These are phyloP conservation scores for Aspergillus carlsbadensis DNA, from an alignment of 495 filamentous ascomycete genomes.

Conservation along the genomic window DNA sequence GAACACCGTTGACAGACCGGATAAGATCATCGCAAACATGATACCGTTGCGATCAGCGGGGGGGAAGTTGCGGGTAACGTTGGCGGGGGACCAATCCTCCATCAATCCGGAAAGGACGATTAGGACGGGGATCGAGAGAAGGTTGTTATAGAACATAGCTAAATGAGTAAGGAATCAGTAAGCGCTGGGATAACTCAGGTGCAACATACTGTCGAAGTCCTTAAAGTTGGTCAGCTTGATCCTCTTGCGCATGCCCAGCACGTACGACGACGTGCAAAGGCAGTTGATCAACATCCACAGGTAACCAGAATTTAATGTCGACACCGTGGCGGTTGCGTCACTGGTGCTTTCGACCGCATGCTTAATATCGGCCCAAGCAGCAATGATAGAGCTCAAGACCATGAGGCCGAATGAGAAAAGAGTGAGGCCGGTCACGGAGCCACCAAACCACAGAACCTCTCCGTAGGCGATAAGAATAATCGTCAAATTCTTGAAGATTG, in stretches of 20 bases:
- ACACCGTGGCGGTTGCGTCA: constrained; percentile 72
- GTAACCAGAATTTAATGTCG: constrained; percentile 92
- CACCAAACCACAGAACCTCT: constrained; percentile 98
- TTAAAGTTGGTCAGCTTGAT: constrained; percentile 99
- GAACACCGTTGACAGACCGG: constrained; percentile 89
- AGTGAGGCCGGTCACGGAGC: constrained; percentile 81
- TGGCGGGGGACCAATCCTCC: constrained; percentile 88
- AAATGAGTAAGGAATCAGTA: constrained; percentile 29
- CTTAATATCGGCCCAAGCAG: constrained; percentile 97
- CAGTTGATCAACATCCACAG: constrained; percentile 99
- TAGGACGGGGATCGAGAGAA: constrained; percentile 93
- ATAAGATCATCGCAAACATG: constrained; percentile 87
- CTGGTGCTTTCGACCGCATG: constrained; percentile 64
- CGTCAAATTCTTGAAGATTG: constrained; percentile 99
- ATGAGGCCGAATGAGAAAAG: constrained; percentile 97
- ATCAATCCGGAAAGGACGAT: constrained; percentile 76
- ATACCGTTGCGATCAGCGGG: constrained; percentile 68
- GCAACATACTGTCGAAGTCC: constrained; percentile 91
- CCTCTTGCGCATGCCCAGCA: constrained; percentile 93
- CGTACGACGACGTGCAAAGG: constrained; percentile 87
- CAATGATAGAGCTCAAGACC: constrained; percentile 92
- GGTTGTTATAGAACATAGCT: constrained; percentile 99
- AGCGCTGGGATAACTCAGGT: not conserved
- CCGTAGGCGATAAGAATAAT: constrained; percentile 99
- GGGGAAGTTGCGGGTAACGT: constrained; percentile 88